Evolutionary conservation across 202 grass and related monocot genomes (phyloP), one percentile per base, ranked within the genome.

Genomic region (Cymbopogon flexuosus): DNA sequence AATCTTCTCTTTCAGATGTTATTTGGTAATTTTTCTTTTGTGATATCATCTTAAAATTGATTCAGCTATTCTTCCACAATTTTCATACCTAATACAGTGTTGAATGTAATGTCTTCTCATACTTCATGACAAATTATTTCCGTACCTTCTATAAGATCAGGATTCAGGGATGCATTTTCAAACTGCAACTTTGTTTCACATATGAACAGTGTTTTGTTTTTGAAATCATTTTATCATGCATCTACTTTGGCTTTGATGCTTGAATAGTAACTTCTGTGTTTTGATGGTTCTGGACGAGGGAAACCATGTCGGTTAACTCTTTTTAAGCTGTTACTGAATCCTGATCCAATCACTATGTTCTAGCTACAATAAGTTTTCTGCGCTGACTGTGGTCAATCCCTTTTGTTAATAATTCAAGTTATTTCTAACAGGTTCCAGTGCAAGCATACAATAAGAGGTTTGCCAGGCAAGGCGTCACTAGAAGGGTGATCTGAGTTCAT

Each of bases 391-490:
- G n/a, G 42, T 59, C 60, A 46, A 62, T 36, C 3, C 43, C 15
- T 6, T 80, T 0, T 39, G 27, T 24, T 75, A 75, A 41, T 70
- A 6, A 18, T 71, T 61, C 12, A 5, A 68, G 47, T 56, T 65
- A 5, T 47, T 31, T 83, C 35, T 79, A 87, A 9, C 85, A 97
- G 94, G 94, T 97, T 94, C 65, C 94, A 97, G 70, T 92, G 91
- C 81, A 94, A 89, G 66, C 94, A 97, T 80, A 85, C 84, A 45
- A 67, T 97, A 68, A 94, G 88, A 81, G 94, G 94, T 29, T 82
- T 97, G 81, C 74, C 91, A 85, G 87, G 86, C 61, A 94, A 92
- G 79, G 80, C 75, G 30, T 85, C 88, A 85, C 43, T 85, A 65
- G 87, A 94, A 61, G 90, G 87, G 52, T 94, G 85, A 92, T 80